Conservation (phyloP, 495 filamentous ascomycete species). For the Daldinia decipiens region DNA sequence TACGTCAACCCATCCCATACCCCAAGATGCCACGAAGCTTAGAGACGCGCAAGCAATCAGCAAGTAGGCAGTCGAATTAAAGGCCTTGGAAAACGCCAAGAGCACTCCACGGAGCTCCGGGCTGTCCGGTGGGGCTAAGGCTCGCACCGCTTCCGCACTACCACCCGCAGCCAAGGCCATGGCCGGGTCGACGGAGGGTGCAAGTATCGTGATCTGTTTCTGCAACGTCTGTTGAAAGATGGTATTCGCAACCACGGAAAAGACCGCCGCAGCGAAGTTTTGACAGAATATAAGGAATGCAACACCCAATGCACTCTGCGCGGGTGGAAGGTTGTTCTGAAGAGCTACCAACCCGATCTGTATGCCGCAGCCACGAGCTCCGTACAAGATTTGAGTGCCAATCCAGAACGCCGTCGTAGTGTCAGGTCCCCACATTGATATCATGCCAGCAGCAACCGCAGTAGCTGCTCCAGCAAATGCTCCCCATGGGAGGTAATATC, state of each 20-base stretch:
- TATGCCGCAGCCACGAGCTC: slow-evolving; percentile 60
- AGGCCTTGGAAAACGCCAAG: slow-evolving; percentile 55
- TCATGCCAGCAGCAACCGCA: slow-evolving; percentile 63
- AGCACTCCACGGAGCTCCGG: slow-evolving; percentile 49
- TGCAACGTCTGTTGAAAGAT: slow-evolving; percentile 62
- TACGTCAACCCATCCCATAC: slow-evolving; percentile 65
- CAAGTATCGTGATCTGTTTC: slow-evolving; percentile 46
- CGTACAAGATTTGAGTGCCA: slow-evolving; percentile 69
- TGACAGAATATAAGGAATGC: slow-evolving; percentile 66
- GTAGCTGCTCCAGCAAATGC: slow-evolving; percentile 65
- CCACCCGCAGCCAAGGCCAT: slow-evolving; percentile 52
- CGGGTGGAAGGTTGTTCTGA: slow-evolving; percentile 59
- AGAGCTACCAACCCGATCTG: slow-evolving; percentile 65
- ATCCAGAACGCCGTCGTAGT: slow-evolving; percentile 64
- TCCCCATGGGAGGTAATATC: slow-evolving; percentile 63
- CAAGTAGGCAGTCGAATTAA: slow-evolving; percentile 58
- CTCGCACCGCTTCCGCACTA: slow-evolving; percentile 51
- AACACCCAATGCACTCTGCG: slow-evolving; percentile 60
- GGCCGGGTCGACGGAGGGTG: slow-evolving; percentile 54
- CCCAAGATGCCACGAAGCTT: slow-evolving; percentile 52
- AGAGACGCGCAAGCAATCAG: slow-evolving; percentile 45
- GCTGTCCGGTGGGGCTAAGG: slow-evolving; percentile 55
- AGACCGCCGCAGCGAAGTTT: slow-evolving; percentile 61
- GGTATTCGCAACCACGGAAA: slow-evolving; percentile 61
- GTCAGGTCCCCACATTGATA: slow-evolving; percentile 59